Evolutionary conservation across 2,329 filamentous ascomycete genomes (phyloP).

Genomic region (Drechslerella coelobrocha): DNA sequence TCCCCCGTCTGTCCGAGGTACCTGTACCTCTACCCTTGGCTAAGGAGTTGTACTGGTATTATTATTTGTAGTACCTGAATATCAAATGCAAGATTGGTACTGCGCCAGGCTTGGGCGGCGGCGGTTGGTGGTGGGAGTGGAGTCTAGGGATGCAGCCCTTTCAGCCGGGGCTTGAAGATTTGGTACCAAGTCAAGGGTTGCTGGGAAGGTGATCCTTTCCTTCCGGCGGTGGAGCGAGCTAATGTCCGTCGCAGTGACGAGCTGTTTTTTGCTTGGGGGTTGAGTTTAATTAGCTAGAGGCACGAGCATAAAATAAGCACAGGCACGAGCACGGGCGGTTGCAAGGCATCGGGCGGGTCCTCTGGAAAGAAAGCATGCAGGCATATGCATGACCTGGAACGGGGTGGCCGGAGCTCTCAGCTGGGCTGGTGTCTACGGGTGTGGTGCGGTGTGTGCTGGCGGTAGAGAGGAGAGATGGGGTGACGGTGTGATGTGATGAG

Average conservation of each 20-base stretch:
- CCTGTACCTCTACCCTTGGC: constrained; percentile 1
- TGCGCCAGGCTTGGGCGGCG: background rate
- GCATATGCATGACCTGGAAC: background rate
- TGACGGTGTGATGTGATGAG: background rate
- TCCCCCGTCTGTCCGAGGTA: constrained; percentile 7
- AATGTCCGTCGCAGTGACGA: background rate
- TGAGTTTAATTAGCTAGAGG: constrained; percentile 17
- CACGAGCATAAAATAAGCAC: constrained; percentile 23
- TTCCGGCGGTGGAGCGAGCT: constrained; percentile 33
- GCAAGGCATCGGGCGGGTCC: background rate
- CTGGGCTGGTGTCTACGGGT: background rate
- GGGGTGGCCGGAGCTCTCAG: constrained; percentile 1
- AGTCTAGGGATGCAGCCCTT: constrained; percentile 41
- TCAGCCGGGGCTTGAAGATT: constrained; percentile 47
- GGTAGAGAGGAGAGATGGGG: constrained; percentile 3
- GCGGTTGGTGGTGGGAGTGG: constrained; percentile 13
- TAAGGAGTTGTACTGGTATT: background rate
- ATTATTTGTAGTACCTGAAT: constrained; percentile 42
- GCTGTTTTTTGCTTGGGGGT: background rate
- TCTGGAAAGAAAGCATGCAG: background rate
- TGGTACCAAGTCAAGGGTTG: constrained; percentile 48
- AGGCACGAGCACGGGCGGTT: constrained; percentile 7
- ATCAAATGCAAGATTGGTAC: constrained; percentile 23
- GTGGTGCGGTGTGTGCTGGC: background rate
- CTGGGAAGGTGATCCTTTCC: constrained; percentile 38